phyloP scores from a whole-genome alignment of 768 basidiomycete species.

The Ephemerocybe angulata region DNA sequence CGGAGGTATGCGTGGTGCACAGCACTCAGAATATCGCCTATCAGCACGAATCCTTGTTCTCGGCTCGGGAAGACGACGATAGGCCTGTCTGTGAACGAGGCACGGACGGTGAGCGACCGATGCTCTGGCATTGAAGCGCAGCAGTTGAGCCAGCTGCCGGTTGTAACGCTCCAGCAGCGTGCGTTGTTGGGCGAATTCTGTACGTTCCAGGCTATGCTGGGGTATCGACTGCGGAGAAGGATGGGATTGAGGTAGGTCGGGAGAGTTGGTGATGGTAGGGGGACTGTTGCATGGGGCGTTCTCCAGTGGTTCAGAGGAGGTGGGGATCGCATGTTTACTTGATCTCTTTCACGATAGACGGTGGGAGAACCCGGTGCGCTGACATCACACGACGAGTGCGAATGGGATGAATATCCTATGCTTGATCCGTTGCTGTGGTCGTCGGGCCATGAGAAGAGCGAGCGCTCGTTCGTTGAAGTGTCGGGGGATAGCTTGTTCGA shows the following conservation, averaged over 20 bases:
- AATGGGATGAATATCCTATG: neutral
- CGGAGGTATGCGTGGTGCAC: neutral
- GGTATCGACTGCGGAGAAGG: neutral
- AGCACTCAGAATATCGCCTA: slow-evolving; percentile 1
- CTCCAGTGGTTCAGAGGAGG: neutral
- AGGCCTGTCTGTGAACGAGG: neutral
- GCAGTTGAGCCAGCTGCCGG: neutral
- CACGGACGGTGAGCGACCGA: neutral
- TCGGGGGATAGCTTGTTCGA: too few relatives aligned
- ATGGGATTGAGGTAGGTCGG: neutral
- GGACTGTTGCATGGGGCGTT: neutral
- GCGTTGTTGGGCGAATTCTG: neutral
- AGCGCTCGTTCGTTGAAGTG: too few relatives aligned
- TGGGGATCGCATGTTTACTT: too few relatives aligned
- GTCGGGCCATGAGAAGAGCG: too few relatives aligned
- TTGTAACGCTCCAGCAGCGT: neutral
- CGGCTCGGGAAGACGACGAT: slow-evolving; percentile 2
- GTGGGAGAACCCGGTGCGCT: too few relatives aligned
- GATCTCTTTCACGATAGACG: too few relatives aligned
- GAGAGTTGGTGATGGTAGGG: neutral
- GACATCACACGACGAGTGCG: neutral
- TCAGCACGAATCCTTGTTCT: neutral
- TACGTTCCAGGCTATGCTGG: neutral
- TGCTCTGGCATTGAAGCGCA: neutral
- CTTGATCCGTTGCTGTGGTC: too few relatives aligned